A percentile compares a stretch with the other conserved stretches of the same genome.
Evolutionary conservation across 805 yeast species (phyloP).

Genomic region (Nakazawaea holstii): DNA sequence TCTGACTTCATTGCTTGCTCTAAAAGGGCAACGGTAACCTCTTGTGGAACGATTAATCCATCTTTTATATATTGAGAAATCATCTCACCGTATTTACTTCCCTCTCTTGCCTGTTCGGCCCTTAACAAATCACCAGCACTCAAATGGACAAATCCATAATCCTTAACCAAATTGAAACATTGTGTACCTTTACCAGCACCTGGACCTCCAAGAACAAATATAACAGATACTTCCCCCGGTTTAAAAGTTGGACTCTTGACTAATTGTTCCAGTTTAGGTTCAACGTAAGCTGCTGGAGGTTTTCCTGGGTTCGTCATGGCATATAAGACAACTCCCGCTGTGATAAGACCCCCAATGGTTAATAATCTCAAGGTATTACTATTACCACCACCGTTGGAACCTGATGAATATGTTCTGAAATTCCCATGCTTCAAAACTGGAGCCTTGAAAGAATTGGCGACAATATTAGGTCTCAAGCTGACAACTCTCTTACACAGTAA

Average conservation of each 20-base stretch:
- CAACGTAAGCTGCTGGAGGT: conserved; percentile 26
- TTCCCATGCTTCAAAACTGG: not conserved
- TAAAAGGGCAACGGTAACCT: conserved; percentile 78
- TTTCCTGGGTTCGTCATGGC: not conserved
- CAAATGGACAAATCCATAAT: conserved; percentile 78
- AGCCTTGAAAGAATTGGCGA: not conserved
- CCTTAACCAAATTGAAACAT: conserved; percentile 76
- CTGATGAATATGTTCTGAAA: conserved; percentile 5
- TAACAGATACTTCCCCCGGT: conserved; percentile 65
- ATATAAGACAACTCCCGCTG: conserved; percentile 6
- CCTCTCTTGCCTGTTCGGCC: conserved; percentile 82
- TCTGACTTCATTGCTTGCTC: conserved; percentile 69
- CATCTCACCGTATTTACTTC: conserved; percentile 79
- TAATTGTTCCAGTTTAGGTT: conserved; percentile 17
- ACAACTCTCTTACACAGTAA: not conserved
- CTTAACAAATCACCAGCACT: conserved; percentile 96
- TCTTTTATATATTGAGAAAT: conserved; percentile 81
- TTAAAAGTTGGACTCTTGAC: conserved; percentile 39
- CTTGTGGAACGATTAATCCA: conserved; percentile 92
- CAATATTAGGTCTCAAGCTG: not conserved
- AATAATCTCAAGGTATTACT: not conserved
- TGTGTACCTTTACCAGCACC: conserved; percentile 99
- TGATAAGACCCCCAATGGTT: conserved; percentile 2
- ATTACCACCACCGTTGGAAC: not conserved
- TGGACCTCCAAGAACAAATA: conserved; percentile 95